These are phyloP conservation scores for Penicillium frequentans DNA, from an alignment of 2,329 filamentous ascomycete genomes.

Conservation along the genomic window DNA sequence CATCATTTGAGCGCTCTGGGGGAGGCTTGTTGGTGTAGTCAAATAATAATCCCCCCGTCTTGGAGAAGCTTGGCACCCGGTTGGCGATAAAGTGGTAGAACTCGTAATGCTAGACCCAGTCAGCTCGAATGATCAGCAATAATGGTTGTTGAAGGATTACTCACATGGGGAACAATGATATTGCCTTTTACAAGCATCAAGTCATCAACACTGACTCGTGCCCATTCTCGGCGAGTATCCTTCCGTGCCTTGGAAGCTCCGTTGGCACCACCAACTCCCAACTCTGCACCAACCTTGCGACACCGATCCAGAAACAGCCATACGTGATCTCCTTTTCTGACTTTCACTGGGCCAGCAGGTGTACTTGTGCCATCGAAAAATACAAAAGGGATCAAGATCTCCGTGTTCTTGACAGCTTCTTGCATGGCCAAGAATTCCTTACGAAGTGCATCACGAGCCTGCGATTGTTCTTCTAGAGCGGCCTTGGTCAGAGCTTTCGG, in stretches of 20 bases:
- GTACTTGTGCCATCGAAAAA: conserved; percentile 95
- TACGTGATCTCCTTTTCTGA: conserved; percentile 90
- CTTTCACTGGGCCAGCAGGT: conserved; percentile 76
- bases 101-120: conserved; percentile 75
- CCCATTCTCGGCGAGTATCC: conserved; percentile 77
- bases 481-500: conserved; percentile 78
- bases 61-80: conserved; percentile 60
- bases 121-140: conserved; percentile 4
- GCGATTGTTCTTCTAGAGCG: conserved; percentile 74
- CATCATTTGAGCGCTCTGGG: conserved; percentile 30
- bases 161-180: conserved; percentile 89
- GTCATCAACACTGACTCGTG: conserved; percentile 90
- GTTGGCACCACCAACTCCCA: conserved; percentile 68
- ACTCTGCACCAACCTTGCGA: conserved; percentile 82
- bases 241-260: conserved; percentile 47
- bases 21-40: conserved; percentile 61
- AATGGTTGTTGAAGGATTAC: conserved; percentile 36
- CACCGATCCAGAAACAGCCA: conserved; percentile 94
- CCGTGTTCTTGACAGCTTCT: conserved; percentile 82
- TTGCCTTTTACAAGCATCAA: conserved; percentile 88
- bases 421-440: conserved; percentile 82
- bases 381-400: conserved; percentile 89
- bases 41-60: conserved; percentile 76
- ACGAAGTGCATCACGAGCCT: conserved; percentile 70
- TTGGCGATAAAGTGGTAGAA: conserved; percentile 98